Conservation (phyloP, 208 protist genomes). For the Trypanosoma theileri region DNA sequence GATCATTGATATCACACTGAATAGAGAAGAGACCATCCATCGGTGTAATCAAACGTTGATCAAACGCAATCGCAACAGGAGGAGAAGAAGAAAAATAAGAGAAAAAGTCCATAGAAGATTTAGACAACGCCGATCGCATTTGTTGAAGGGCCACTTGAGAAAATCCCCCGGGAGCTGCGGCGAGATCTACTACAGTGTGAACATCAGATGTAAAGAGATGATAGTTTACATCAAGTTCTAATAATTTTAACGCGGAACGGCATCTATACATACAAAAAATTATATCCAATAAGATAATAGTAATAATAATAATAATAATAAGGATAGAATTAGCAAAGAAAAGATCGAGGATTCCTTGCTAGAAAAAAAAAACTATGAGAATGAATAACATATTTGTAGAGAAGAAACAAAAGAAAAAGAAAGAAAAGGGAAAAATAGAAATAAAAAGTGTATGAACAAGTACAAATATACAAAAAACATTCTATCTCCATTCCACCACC, state of each 20-base stretch:
- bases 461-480: no score
- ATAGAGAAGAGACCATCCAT: slow-evolving; percentile 37
- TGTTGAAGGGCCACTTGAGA: slow-evolving; percentile 62
- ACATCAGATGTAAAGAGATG: slow-evolving; percentile 34
- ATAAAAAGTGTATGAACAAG: no score
- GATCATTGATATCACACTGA: slow-evolving; percentile 54
- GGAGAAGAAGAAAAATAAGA: no score
- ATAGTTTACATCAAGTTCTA: slow-evolving; percentile 57
- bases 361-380: slow-evolving; percentile 3
- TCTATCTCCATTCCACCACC: no score
- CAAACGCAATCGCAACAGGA: slow-evolving; percentile 63
- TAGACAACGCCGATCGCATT: slow-evolving; percentile 38
- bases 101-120: no score
- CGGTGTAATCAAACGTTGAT: slow-evolving; percentile 50
- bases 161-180: slow-evolving; percentile 72
- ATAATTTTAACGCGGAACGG: slow-evolving; percentile 62
- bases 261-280: slow-evolving; percentile 41
- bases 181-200: slow-evolving; percentile 63
- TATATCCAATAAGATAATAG: slow-evolving; percentile 2
- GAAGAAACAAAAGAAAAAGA: slow-evolving; percentile 12
- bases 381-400: no score
- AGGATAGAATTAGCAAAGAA: slow-evolving; percentile 3
- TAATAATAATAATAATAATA: neutral
- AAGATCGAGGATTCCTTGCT: neutral
- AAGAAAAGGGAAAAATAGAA: neutral